A percentile compares a stretch with the other conserved stretches of the same genome.
These are phyloP conservation scores for Akanthomyces dipterigenus DNA, from an alignment of 2,329 filamentous ascomycete species.

Conservation along the genomic window DNA sequence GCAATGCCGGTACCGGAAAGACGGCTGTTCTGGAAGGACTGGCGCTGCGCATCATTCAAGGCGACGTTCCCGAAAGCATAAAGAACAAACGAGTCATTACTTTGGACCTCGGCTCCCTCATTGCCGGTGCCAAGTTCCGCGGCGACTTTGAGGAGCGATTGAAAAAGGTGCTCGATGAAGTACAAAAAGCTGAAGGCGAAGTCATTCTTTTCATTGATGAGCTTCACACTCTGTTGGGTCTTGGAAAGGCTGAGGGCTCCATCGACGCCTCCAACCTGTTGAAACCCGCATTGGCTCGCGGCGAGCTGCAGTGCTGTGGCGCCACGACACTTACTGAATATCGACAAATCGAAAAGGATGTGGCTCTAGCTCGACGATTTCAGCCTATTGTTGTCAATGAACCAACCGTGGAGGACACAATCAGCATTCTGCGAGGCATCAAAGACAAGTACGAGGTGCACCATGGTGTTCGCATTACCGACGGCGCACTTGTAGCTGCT, in stretches of 20 bases:
- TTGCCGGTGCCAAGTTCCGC: constrained; percentile 90
- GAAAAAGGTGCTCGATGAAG: constrained; percentile 86
- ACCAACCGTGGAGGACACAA: constrained; percentile 83
- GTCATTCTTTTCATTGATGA: constrained; percentile 96
- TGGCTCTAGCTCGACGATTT: constrained; percentile 83
- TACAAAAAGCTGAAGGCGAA: constrained; percentile 78
- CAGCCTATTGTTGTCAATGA: constrained; percentile 93
- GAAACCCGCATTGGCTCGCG: constrained; percentile 87
- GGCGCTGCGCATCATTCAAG: constrained; percentile 80
- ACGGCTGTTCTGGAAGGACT: constrained; percentile 89
- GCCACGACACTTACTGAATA: constrained; percentile 93
- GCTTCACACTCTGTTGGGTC: constrained; percentile 80
- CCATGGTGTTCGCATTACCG: constrained; percentile 91
- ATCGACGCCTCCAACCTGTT: constrained; percentile 94
- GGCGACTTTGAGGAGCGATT: constrained; percentile 94
- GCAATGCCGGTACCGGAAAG: constrained; percentile 85
- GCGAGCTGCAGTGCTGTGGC: constrained; percentile 90
- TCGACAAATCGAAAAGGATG: constrained; percentile 89
- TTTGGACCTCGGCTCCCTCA: constrained; percentile 83
- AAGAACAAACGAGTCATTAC: constrained; percentile 88
- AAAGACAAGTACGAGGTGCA: constrained; percentile 98
- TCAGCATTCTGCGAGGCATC: constrained; percentile 91
- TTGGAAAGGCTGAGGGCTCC: constrained; percentile 92
- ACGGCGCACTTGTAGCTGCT: constrained; percentile 84
- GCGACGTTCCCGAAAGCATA: constrained; percentile 91